Conservation (phyloP, 2,329 filamentous ascomycete genomes). For the Alternaria triticina region DNA sequence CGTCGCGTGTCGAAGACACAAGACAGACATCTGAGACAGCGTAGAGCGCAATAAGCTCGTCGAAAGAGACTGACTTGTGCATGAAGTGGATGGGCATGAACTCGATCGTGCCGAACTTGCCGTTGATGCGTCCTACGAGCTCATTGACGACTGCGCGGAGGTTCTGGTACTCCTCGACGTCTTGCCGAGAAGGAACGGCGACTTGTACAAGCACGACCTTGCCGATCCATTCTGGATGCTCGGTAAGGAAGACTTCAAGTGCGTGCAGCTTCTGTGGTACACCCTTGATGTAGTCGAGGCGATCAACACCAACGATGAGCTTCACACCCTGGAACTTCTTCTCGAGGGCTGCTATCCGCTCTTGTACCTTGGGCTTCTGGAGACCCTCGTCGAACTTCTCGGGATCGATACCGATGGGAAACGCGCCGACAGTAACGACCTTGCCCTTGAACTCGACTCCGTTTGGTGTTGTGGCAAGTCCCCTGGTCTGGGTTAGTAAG, state of each 20-base stretch:
- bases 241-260: conserved; percentile 93
- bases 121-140: conserved; percentile 94
- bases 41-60: conserved; percentile 93
- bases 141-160: conserved; percentile 95
- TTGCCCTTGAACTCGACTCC: conserved; percentile 90
- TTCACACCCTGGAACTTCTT: conserved; percentile 96
- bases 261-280: conserved; percentile 97
- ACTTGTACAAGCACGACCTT: conserved; percentile 97
- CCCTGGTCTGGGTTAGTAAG: conserved; percentile 47
- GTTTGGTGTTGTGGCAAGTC: conserved; percentile 83
- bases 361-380: conserved; percentile 82
- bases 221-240: conserved; percentile 97
- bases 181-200: conserved; percentile 90
- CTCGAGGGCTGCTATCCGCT: conserved; percentile 82
- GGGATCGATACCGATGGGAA: conserved; percentile 96
- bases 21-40: conserved; percentile 91
- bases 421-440: conserved; percentile 89
- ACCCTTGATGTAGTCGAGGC: conserved; percentile 98
- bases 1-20: conserved; percentile 93
- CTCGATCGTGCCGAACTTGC: conserved; percentile 94
- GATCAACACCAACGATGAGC: conserved; percentile 94
- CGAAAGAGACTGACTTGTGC: conserved; percentile 93
- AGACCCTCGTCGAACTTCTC: conserved; percentile 94
- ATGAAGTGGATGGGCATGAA: conserved; percentile 99
- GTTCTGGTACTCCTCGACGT: conserved; percentile 98